phyloP scores from a whole-genome alignment of 768 basidiomycete genomes.

The Mycena rosella region DNA sequence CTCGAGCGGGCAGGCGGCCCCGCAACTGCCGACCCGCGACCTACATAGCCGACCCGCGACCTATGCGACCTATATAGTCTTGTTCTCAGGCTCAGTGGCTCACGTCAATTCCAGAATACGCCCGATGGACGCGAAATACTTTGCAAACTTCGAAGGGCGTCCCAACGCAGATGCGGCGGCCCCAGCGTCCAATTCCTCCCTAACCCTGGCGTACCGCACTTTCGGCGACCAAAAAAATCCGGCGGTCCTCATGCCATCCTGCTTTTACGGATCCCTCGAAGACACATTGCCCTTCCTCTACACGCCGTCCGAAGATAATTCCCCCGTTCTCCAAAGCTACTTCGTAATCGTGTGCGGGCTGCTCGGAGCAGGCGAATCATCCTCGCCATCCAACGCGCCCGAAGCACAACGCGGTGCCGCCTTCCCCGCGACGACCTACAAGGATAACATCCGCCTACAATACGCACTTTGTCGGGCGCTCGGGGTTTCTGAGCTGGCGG shows the following conservation, averaged over 20 bases:
- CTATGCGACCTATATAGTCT: too few species aligned
- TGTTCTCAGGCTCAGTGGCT: too few species aligned
- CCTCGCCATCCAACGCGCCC: slow-evolving; percentile 31
- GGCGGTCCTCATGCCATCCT: slow-evolving; percentile 30
- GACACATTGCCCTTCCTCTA: slow-evolving; percentile 34
- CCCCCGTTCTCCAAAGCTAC: slow-evolving; percentile 20
- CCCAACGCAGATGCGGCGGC: slow-evolving; percentile 21
- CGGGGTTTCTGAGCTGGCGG: slow-evolving; percentile 29
- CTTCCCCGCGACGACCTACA: slow-evolving; percentile 28
- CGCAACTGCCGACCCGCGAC: too few species aligned
- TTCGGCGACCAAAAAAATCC: slow-evolving; percentile 32
- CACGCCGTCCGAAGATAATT: slow-evolving; percentile 7
- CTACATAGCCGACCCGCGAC: too few species aligned
- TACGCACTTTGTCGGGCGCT: slow-evolving; percentile 24
- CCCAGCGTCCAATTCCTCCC: slow-evolving; percentile 21
- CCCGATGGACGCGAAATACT: slow-evolving; percentile 28
- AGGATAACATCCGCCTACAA: slow-evolving; percentile 35
- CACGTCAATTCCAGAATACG: too few species aligned
- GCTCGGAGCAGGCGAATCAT: slow-evolving; percentile 33
- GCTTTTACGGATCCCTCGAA: slow-evolving; percentile 27
- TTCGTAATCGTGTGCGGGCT: slow-evolving; percentile 36
- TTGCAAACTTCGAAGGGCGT: slow-evolving; percentile 21
- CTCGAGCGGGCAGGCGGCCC: too few species aligned
- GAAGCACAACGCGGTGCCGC: slow-evolving; percentile 12
- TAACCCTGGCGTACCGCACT: slow-evolving; percentile 34